Evolutionary conservation across 1,284 basidiomycete species (phyloP), one percentile per base, ranked within the genome.

Genomic region (Moniliophthora roreri): DNA sequence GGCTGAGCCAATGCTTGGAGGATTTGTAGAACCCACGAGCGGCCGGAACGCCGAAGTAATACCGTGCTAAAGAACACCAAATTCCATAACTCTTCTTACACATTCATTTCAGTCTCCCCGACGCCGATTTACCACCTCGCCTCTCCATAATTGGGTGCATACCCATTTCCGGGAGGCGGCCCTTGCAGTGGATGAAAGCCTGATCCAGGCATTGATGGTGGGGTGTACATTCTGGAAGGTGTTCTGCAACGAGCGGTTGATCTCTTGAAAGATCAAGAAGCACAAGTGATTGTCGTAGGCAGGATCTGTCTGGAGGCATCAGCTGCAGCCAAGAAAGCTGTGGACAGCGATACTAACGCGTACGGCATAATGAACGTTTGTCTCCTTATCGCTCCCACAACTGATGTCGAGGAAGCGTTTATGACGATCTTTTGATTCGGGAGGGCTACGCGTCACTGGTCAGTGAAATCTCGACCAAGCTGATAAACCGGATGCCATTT

Each of bases 401-500:
- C n/a, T 28, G 4, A 44, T 45, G 36, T 16, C 36, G 36, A 18
- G 15, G 40, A 54, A 89, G 86, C 0, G 73, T 88, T 9, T 89
- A 89, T 56, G 85, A 91, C 42, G 73, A 89, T 60, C 76, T 79
- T 8, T 61, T 78, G 3, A 47, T 91, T 8, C 89, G 88, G 87
- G 78, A 84, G 63, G 89, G 89, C 1, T 85, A 91, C 62, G 76
- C 80, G 15, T 85, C 85, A 16, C 83, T 90, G 76, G 70, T 91
- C 23, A 62, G 71, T 11, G 89, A 91, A 62, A 81, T 88, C 40
- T 65, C 72, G 15, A 59, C 62, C 13, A 84, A 89, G 59, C 68
- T 89, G 56, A 58, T 37, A 80, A 77, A 59, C 89, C 89, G 2
- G 80, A 85, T 57, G 87, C 85, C 1, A 83, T 91, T 40, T 80